Conservation (phyloP, 176 grass and related monocot species). For the Alloteropsis semialata region DNA sequence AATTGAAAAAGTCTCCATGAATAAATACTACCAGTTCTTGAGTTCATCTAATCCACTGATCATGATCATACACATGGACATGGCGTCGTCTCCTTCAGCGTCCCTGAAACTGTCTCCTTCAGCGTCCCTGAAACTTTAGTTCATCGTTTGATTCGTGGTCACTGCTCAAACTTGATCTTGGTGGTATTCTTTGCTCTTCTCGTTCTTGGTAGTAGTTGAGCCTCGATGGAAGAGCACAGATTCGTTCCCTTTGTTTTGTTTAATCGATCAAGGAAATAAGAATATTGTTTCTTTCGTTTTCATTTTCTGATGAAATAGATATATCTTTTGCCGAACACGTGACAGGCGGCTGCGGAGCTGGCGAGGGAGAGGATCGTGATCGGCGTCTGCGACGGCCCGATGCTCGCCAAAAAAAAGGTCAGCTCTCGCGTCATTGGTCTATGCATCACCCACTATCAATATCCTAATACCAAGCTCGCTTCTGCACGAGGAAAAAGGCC, state of each 20-base stretch:
- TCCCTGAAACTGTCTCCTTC: too few relatives aligned
- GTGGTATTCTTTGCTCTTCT: background rate
- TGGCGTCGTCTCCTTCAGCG: background rate
- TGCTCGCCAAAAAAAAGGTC: constrained; percentile 93
- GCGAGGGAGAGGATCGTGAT: constrained; percentile 68
- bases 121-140: too few relatives aligned
- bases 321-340: background rate
- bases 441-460: background rate
- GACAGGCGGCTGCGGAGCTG: constrained; percentile 71
- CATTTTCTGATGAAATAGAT: background rate
- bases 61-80: too few relatives aligned
- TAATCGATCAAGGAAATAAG: background rate
- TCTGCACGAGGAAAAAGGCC: too few relatives aligned
- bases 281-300: background rate
- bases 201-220: background rate
- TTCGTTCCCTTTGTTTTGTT: background rate
- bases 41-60: background rate
- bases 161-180: background rate
- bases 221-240: background rate
- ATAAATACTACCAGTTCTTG: background rate
- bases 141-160: background rate
- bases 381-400: constrained; percentile 89
- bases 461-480: background rate
- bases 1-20: background rate
- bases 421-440: background rate